Conservation (phyloP, 176 grass and related monocot genomes). For the Elymus sibiricus region DNA sequence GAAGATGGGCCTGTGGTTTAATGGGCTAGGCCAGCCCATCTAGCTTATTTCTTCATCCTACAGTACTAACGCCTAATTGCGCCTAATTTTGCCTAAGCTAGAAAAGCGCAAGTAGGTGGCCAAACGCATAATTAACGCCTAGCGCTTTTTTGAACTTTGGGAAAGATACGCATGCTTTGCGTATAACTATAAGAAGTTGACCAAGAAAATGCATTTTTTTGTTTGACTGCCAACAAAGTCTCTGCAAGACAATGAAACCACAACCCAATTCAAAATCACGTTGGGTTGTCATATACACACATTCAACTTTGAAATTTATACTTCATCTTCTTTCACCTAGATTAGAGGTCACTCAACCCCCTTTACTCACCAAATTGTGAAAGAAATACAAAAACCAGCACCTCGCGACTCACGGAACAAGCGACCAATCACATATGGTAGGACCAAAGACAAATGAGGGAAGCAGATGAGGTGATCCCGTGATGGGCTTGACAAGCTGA, state of each 20-base stretch:
- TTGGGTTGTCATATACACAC: background rate
- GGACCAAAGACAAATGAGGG: background rate
- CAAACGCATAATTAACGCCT: no score
- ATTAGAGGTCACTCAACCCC: background rate
- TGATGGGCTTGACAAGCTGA: background rate
- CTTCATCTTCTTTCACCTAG: background rate
- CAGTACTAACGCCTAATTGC: no score
- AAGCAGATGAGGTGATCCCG: background rate
- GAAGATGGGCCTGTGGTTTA: no score
- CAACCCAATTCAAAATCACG: background rate
- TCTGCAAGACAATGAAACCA: background rate
- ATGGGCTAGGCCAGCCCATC: accelerated
- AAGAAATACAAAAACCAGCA: background rate
- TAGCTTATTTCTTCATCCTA: no score
- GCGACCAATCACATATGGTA: background rate
- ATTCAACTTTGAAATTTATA: background rate
- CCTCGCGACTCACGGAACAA: background rate
- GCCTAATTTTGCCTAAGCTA: no score
- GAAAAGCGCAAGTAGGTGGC: no score
- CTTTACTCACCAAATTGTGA: no score
- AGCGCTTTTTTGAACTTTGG: no score
- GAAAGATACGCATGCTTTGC: no score
- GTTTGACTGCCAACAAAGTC: background rate
- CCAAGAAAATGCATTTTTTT: background rate
- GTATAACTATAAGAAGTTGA: background rate